Evolutionary conservation across 192 early-diverging fungal genomes (phyloP).

Genomic region (Dissophora globulifera): DNA sequence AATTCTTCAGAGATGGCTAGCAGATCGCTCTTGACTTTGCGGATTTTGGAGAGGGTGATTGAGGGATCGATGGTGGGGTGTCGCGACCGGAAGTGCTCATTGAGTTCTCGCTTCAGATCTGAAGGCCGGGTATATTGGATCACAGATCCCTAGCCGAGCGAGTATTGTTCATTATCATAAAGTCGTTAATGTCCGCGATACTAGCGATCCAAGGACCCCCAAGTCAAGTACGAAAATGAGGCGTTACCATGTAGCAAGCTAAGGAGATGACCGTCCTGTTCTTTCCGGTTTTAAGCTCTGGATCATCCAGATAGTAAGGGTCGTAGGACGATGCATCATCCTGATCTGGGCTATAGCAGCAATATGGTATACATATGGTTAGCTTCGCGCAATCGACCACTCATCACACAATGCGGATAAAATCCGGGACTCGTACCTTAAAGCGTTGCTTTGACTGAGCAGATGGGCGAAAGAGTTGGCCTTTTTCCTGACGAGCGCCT

Average conservation of each 20-base stretch:
- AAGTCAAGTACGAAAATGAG: too few relatives aligned
- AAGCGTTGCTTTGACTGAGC: slow-evolving; percentile 60
- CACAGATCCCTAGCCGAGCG: slow-evolving; percentile 71
- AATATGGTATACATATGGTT: neutral
- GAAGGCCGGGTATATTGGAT: slow-evolving; percentile 82
- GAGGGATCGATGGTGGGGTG: slow-evolving; percentile 85
- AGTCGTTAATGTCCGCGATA: too few relatives aligned
- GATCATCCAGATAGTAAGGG: slow-evolving; percentile 89
- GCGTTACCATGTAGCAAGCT: slow-evolving; percentile 80
- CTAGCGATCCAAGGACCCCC: too few relatives aligned
- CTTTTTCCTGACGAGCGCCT: slow-evolving; percentile 48
- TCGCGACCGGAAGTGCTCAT: slow-evolving; percentile 82
- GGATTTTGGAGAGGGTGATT: slow-evolving; percentile 90
- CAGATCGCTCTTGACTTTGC: slow-evolving; percentile 80
- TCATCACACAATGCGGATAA: too few relatives aligned
- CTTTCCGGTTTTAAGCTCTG: slow-evolving; percentile 82
- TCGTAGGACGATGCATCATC: slow-evolving; percentile 66
- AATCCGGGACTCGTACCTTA: too few relatives aligned
- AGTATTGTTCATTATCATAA: too few relatives aligned
- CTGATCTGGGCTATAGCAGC: slow-evolving; percentile 33
- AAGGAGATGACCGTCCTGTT: slow-evolving; percentile 80
- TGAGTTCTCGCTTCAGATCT: slow-evolving; percentile 89
- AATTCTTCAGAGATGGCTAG: slow-evolving; percentile 73
- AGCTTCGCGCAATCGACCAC: too few relatives aligned
- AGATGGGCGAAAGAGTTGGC: slow-evolving; percentile 65